phyloP scores from a whole-genome alignment of 768 basidiomycete species.

The Auricularia sp. region DNA sequence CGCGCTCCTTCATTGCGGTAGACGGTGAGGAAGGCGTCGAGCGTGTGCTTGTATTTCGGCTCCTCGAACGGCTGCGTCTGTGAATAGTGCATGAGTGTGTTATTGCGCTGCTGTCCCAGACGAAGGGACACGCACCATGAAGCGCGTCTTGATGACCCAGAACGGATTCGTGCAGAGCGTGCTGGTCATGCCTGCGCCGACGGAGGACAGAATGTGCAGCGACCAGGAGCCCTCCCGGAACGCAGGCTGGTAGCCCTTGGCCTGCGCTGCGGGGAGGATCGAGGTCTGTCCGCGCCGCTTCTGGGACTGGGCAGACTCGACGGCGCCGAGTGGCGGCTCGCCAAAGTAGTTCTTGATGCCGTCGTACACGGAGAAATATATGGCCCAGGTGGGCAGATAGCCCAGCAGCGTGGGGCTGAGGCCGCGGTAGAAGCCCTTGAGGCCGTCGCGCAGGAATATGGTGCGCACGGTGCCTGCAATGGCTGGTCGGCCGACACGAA shows the following conservation, averaged over 20 bases:
- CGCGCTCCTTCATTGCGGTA: constrained; percentile 77
- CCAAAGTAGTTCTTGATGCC: constrained; percentile 81
- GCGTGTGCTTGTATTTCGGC: constrained; percentile 74
- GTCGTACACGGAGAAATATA: constrained; percentile 97
- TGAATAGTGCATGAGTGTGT: not conserved
- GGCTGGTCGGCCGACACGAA: constrained; percentile 12
- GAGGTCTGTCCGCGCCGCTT: constrained; percentile 11
- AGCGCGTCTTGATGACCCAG: constrained; percentile 98
- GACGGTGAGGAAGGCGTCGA: constrained; percentile 83
- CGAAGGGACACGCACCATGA: constrained; percentile 65
- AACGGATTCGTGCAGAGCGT: constrained; percentile 91
- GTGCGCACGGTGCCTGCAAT: constrained; percentile 42
- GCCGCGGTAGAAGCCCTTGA: constrained; percentile 92
- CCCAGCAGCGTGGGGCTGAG: constrained; percentile 93
- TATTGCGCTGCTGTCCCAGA: constrained; percentile 7
- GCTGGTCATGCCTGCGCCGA: constrained; percentile 89
- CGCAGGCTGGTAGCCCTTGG: constrained; percentile 75
- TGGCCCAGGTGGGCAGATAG: constrained; percentile 98
- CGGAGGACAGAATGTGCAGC: constrained; percentile 86
- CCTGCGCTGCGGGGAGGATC: constrained; percentile 73
- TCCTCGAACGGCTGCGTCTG: constrained; percentile 80
- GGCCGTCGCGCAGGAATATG: constrained; percentile 56
- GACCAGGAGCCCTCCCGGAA: constrained; percentile 77
- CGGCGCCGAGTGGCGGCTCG: constrained; percentile 41
- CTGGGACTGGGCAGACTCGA: constrained; percentile 1